A percentile compares a stretch with the other conserved stretches of the same genome.
Evolutionary conservation across 2,329 filamentous ascomycete species (phyloP).

Genomic region (Monilinia polystroma): DNA sequence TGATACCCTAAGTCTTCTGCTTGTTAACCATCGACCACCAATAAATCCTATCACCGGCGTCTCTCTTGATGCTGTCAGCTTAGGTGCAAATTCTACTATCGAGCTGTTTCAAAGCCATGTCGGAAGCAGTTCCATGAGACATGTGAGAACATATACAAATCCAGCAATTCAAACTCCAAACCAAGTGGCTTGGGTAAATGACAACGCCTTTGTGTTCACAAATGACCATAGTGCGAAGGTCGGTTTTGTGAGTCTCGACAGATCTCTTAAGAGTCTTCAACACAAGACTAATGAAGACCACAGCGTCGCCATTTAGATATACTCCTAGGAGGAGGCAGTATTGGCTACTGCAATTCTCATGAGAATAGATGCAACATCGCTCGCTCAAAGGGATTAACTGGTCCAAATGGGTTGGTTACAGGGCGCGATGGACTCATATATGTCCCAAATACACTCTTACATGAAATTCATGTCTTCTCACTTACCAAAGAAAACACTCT

Average conservation of each 20-base stretch:
- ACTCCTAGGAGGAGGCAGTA: slow-evolving; percentile 37
- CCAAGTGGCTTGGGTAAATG: slow-evolving; percentile 39
- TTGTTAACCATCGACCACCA: slow-evolving; percentile 42
- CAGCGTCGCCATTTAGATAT: slow-evolving; percentile 37
- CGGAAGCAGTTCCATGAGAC: slow-evolving; percentile 35
- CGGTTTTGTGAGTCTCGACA: slow-evolving; percentile 31
- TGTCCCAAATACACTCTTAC: slow-evolving; percentile 36
- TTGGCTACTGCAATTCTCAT: slow-evolving; percentile 37
- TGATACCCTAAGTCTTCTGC: slow-evolving; percentile 36
- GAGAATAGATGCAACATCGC: slow-evolving; percentile 36
- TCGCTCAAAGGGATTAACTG: slow-evolving; percentile 33
- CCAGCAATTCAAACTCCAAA: slow-evolving; percentile 42
- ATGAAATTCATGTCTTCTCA: slow-evolving; percentile 22
- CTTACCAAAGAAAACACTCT: slow-evolving; percentile 27
- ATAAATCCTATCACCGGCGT: slow-evolving; percentile 39
- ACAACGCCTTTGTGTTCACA: slow-evolving; percentile 42
- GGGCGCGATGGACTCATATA: slow-evolving; percentile 41
- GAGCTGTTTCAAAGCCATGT: slow-evolving; percentile 40
- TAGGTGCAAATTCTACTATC: slow-evolving; percentile 43
- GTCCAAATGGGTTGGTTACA: slow-evolving; percentile 41
- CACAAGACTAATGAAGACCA: slow-evolving; percentile 1
- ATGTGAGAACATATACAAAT: slow-evolving; percentile 40
- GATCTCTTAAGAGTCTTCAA: background rate
- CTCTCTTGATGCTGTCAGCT: slow-evolving; percentile 36
- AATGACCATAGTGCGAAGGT: slow-evolving; percentile 42